A percentile compares a stretch with the other conserved stretches of the same genome.
These are phyloP conservation scores for Drechslera avenae DNA, from an alignment of 2,329 filamentous ascomycete species.

Conservation along the genomic window DNA sequence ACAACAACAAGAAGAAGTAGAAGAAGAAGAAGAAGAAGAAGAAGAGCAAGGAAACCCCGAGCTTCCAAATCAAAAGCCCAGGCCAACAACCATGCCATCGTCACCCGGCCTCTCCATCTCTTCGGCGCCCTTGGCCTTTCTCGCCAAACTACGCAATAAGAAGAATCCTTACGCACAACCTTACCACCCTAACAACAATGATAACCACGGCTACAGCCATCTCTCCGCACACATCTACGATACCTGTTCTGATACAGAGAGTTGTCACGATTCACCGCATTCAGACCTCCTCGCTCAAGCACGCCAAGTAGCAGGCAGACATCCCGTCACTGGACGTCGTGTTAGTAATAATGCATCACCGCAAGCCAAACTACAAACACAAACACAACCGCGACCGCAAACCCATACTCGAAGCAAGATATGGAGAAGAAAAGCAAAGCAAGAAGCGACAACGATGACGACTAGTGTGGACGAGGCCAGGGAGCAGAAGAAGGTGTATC, in stretches of 20 bases:
- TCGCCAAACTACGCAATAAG: too few species aligned
- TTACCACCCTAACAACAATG: neutral
- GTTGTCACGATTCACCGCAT: neutral
- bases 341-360: neutral
- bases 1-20: too few species aligned
- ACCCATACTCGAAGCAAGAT: neutral
- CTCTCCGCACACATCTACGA: too few species aligned
- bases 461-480: neutral
- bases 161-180: too few species aligned
- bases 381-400: too few species aligned
- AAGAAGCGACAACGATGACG: neutral
- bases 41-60: too few species aligned
- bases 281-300: slow-evolving; percentile 30
- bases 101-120: too few species aligned
- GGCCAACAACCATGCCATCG: too few species aligned
- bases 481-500: slow-evolving; percentile 9
- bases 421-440: neutral
- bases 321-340: slow-evolving; percentile 25
- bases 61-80: too few species aligned
- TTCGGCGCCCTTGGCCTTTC: too few species aligned
- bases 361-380: too few species aligned
- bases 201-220: neutral
- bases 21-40: too few species aligned
- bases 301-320: slow-evolving; percentile 19
- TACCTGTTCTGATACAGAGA: neutral